Base-by-base conservation (phyloP, 2,329 filamentous ascomycete species). In the Erysiphe pulchra region DNA sequence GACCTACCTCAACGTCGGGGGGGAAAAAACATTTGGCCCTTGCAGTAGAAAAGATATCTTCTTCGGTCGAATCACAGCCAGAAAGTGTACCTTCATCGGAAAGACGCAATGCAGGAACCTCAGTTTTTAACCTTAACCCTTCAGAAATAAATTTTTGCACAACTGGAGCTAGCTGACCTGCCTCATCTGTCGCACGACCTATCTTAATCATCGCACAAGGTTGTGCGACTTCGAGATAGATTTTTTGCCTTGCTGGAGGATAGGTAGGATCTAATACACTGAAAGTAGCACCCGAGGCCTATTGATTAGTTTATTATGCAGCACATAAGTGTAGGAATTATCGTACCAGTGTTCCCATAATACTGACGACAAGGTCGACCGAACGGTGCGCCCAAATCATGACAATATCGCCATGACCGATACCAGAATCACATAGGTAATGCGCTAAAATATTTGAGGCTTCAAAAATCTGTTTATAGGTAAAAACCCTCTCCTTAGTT, bases 341-440 rank as follows among this genome's bases (percentile, higher is more conserved):
- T n/a, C 41, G 28, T 49, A 61, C 67, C 65, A 58, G 74, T 57
- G 69, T 70, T 48, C 85, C 86, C 82, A 93, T 92, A 46, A 85
- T 76, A 33, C 79, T 75, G 8, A 81, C 73, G 0, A 81, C 77
- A 37, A 82, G 62, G 54, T 82, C 82, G 32, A 93, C 85, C 47
- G 75, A 75, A 47, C 86, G 75, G 61, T 93, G 73, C 47, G 83
- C 83, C 57, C 77, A 94, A 50, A 90, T 81, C 82, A 93, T 92
- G 55, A 93, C 84, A 2, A 93, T 85, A 57, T 95, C 85, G 9
- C 84, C 85, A 52, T 75, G 67, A 48, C 75, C 68, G 50, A 84
- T 68, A 47, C 86, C 85, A 54, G 75, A 69, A 44, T 77, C 67
- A 46, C 80, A 71, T 17, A 94, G 68, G 57, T 92, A 73, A 61